Percentiles rank a stretch among this genome's conserved stretches.
Conservation (phyloP, 352 stramenopile genomes). For the Peronospora farinosa region DNA sequence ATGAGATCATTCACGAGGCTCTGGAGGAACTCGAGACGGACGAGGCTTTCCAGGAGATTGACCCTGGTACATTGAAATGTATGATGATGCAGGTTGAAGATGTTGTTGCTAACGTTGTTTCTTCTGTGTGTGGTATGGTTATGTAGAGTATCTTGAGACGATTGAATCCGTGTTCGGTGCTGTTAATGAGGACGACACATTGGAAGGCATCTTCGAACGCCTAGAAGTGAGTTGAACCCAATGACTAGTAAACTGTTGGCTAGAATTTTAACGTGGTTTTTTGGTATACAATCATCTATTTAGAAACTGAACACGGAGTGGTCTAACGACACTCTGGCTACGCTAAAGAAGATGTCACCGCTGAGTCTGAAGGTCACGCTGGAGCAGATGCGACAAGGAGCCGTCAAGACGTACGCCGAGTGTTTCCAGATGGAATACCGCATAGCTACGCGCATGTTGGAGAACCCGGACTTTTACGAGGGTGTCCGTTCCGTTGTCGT, state of each 20-base stretch:
- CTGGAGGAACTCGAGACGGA: slow-evolving; percentile 79
- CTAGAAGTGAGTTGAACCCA: slow-evolving; percentile 20
- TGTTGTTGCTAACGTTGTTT: slow-evolving; percentile 3
- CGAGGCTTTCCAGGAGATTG: slow-evolving; percentile 73
- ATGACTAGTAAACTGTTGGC: background rate
- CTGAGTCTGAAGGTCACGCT: slow-evolving; percentile 93
- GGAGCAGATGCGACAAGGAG: slow-evolving; percentile 89
- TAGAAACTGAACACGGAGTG: slow-evolving; percentile 67
- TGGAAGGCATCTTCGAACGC: slow-evolving; percentile 68
- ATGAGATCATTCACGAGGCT: slow-evolving; percentile 82
- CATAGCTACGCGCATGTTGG: slow-evolving; percentile 77
- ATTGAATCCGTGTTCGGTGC: slow-evolving; percentile 75
- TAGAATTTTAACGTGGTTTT: slow-evolving; percentile 3
- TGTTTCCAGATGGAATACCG: slow-evolving; percentile 94
- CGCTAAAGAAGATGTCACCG: slow-evolving; percentile 87
- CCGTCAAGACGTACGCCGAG: slow-evolving; percentile 76
- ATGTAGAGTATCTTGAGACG: slow-evolving; percentile 58
- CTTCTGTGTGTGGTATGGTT: slow-evolving; percentile 13
- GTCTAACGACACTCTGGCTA: slow-evolving; percentile 69
- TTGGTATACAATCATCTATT: slow-evolving; percentile 9
- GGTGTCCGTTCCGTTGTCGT: slow-evolving; percentile 93
- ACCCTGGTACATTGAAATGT: slow-evolving; percentile 32
- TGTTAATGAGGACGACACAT: slow-evolving; percentile 60
- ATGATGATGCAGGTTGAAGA: slow-evolving; percentile 1
- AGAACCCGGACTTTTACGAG: slow-evolving; percentile 94